Evolutionary conservation across 179 eudicot genomes (phyloP).

Genomic region (Heliamphora pulchella): DNA sequence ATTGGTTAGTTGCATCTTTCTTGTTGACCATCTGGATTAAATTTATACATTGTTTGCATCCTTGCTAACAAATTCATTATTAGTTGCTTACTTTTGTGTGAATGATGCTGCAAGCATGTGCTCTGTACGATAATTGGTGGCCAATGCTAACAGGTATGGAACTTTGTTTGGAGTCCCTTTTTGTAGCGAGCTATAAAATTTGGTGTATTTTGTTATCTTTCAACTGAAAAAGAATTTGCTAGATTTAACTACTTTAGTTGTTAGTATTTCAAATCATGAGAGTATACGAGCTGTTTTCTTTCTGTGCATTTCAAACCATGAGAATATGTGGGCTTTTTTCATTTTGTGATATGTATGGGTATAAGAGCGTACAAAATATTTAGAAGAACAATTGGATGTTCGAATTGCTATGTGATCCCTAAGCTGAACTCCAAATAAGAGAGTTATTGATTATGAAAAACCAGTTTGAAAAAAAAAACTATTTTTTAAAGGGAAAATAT

Average conservation of each 20-base stretch:
- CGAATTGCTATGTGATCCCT: not conserved
- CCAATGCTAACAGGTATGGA: conserved; percentile 84
- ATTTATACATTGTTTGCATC: not conserved
- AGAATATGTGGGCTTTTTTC: too few species aligned
- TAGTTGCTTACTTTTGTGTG: conserved; percentile 10
- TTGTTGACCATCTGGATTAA: not conserved
- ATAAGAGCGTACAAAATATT: not conserved
- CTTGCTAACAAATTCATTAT: conserved; percentile 3
- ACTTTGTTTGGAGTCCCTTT: not conserved
- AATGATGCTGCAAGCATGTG: conserved; percentile 68
- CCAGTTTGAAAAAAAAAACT: too few species aligned
- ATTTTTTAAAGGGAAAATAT: too few species aligned
- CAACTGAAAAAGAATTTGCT: conserved; percentile 3
- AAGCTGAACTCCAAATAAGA: too few species aligned
- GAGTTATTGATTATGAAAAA: too few species aligned
- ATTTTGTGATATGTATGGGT: too few species aligned
- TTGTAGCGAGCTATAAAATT: not conserved
- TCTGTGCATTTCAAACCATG: too few species aligned
- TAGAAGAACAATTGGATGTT: not conserved
- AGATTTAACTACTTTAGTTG: not conserved
- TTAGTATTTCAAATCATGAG: not conserved
- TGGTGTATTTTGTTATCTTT: conserved; percentile 3
- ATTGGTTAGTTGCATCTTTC: conserved; percentile 42
- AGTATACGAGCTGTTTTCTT: not conserved
- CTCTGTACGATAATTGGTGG: conserved; percentile 93